Conservation (phyloP, 2,329 filamentous ascomycete species). For the Coniochaeta pulveracea region DNA sequence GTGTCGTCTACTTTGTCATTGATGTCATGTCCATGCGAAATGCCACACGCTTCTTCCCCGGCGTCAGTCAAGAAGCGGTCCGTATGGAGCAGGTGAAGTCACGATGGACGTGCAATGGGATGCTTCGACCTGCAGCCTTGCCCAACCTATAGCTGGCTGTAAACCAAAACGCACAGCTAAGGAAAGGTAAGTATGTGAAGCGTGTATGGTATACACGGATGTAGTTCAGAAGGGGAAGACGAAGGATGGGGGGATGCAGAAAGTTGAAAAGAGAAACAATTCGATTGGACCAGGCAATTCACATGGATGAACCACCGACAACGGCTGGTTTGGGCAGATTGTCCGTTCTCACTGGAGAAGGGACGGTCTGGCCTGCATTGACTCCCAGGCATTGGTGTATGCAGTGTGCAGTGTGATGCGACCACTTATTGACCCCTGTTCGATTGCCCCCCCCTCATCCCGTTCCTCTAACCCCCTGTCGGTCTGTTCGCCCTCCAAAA, state of each 20-base stretch:
- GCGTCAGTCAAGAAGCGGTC: no score
- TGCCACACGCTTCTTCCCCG: no score
- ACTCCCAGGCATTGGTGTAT: no score
- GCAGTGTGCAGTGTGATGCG: background rate
- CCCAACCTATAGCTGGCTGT: background rate
- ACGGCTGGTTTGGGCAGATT: slow-evolving; percentile 1
- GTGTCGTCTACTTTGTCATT: no score
- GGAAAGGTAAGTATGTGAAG: no score
- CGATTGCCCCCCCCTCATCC: background rate
- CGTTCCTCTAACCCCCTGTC: background rate
- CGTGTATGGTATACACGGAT: no score
- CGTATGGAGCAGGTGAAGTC: no score
- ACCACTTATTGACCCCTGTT: slow-evolving; percentile 3
- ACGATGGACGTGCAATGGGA: no score
- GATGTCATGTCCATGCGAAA: no score
- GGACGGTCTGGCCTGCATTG: slow-evolving; percentile 2
- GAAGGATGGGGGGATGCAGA: background rate
- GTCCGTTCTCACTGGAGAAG: background rate
- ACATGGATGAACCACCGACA: slow-evolving; percentile 1
- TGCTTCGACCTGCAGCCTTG: background rate
- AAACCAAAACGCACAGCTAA: slow-evolving; percentile 2
- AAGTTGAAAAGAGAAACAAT: slow-evolving; percentile 1
- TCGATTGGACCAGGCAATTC: background rate
- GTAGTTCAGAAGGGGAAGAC: background rate
- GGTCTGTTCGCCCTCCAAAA: no score